A percentile compares a stretch with the other conserved stretches of the same genome.
phyloP scores from a whole-genome alignment of 2,329 filamentous ascomycete species.

The Teratosphaeria pseudoeucalypti region DNA sequence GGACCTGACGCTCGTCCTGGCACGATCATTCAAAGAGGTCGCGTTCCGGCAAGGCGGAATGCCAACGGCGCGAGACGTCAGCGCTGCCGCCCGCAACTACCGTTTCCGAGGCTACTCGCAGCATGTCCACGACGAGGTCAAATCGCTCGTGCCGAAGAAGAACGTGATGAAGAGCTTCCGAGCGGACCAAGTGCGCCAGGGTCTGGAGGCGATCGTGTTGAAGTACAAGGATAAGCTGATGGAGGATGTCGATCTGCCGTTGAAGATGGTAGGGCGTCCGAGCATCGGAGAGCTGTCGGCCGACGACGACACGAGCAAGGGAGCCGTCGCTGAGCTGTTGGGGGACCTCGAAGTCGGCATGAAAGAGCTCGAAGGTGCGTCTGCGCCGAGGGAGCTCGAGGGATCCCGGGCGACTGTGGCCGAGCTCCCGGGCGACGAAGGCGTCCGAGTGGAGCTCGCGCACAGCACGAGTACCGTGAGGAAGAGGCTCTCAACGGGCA shows the following conservation, averaged over 20 bases:
- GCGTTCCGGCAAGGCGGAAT: conserved; percentile 9
- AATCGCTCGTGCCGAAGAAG: conserved; percentile 9
- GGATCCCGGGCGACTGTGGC: not conserved
- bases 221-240: conserved; percentile 14
- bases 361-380: conserved; percentile 4
- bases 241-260: conserved; percentile 10
- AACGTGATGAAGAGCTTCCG: conserved; percentile 12
- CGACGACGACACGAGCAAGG: conserved; percentile 3
- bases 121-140: conserved; percentile 13
- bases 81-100: conserved; percentile 12
- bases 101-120: conserved; percentile 9
- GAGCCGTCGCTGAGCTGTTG: conserved; percentile 2
- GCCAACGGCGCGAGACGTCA: conserved; percentile 12
- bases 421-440: not conserved
- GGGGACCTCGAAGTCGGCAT: conserved; percentile 1
- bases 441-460: not conserved
- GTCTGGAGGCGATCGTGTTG: conserved; percentile 10
- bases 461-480: not conserved
- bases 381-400: conserved; percentile 1
- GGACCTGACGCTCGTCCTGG: conserved; percentile 25
- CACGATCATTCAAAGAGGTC: conserved; percentile 20
- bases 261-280: not conserved
- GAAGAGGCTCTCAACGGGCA: not conserved
- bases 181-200: conserved; percentile 8
- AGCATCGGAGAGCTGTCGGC: not conserved